phyloP scores from a whole-genome alignment of 2,329 filamentous ascomycete genomes.

The Colletotrichum sp. region DNA sequence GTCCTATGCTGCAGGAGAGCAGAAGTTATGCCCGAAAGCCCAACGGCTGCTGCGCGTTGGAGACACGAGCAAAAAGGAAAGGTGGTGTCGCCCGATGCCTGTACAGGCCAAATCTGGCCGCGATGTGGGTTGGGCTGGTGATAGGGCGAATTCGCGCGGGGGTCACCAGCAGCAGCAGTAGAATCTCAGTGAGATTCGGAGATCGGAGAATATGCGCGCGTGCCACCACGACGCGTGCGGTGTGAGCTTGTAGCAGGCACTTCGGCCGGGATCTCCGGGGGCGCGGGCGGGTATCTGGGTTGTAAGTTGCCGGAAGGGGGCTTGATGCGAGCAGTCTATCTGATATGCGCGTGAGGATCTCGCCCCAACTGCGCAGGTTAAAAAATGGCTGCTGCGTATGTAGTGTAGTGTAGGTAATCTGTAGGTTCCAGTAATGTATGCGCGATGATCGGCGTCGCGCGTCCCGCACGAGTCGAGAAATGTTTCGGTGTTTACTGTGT shows the following conservation, averaged over 20 bases:
- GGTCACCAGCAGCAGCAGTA: neutral
- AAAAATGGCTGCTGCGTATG: neutral
- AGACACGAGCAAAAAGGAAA: neutral
- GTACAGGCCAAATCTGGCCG: neutral
- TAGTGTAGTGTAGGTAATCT: neutral
- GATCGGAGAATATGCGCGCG: neutral
- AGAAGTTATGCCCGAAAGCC: neutral
- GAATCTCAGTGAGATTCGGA: neutral
- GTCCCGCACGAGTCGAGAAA: neutral
- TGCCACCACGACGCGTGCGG: neutral
- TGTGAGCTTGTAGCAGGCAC: neutral
- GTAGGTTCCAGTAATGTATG: neutral
- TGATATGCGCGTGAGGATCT: neutral
- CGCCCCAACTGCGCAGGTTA: neutral
- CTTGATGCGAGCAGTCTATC: neutral
- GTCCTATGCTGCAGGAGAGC: neutral
- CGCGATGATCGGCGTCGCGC: constrained; percentile 9
- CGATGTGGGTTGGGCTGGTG: neutral
- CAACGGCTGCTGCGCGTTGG: neutral
- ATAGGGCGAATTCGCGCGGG: neutral
- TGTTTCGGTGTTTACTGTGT: constrained; percentile 8
- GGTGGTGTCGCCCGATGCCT: neutral
- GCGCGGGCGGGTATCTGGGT: neutral
- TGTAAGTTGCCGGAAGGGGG: neutral
- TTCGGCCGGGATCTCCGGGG: neutral